Conservation (phyloP, 495 filamentous ascomycete genomes). For the Penicillium egyptiacum region DNA sequence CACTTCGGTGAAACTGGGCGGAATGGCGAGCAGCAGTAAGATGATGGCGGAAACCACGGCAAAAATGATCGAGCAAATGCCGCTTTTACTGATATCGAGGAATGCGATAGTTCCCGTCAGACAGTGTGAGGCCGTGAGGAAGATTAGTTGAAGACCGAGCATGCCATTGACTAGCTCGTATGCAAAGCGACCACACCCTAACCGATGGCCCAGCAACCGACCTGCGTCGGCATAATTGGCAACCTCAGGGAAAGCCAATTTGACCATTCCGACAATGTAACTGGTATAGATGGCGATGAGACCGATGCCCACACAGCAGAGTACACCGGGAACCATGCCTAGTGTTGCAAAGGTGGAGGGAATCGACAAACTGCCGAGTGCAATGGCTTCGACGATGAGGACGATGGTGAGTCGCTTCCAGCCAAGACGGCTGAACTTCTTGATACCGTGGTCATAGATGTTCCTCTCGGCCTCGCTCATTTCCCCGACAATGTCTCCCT, state of each 20-base stretch:
- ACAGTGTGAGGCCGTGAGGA: slow-evolving; percentile 70
- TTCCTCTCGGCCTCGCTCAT: slow-evolving; percentile 34
- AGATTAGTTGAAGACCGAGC: slow-evolving; percentile 61
- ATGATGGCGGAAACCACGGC: slow-evolving; percentile 61
- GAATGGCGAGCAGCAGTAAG: slow-evolving; percentile 59
- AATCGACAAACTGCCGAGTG: slow-evolving; percentile 60
- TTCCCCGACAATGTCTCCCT: slow-evolving; percentile 32
- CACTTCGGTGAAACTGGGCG: slow-evolving; percentile 52
- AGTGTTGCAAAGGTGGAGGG: slow-evolving; percentile 58
- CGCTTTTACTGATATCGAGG: slow-evolving; percentile 58
- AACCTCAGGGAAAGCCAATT: slow-evolving; percentile 62
- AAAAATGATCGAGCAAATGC: slow-evolving; percentile 62
- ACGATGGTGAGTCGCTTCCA: slow-evolving; percentile 43
- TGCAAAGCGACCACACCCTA: slow-evolving; percentile 53
- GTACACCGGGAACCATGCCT: slow-evolving; percentile 58
- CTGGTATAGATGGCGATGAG: slow-evolving; percentile 70
- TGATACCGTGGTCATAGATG: slow-evolving; percentile 30
- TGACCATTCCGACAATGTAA: slow-evolving; percentile 71
- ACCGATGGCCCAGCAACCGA: slow-evolving; percentile 48
- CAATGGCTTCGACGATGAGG: slow-evolving; percentile 65
- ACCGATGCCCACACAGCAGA: slow-evolving; percentile 58
- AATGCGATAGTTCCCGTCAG: slow-evolving; percentile 70
- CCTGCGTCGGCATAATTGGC: slow-evolving; percentile 67
- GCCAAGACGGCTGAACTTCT: slow-evolving; percentile 37
- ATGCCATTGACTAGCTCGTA: slow-evolving; percentile 62